Evolutionary conservation across 345 rosid genomes (phyloP).

Genomic region (Zanthoxylum bungeanum): DNA sequence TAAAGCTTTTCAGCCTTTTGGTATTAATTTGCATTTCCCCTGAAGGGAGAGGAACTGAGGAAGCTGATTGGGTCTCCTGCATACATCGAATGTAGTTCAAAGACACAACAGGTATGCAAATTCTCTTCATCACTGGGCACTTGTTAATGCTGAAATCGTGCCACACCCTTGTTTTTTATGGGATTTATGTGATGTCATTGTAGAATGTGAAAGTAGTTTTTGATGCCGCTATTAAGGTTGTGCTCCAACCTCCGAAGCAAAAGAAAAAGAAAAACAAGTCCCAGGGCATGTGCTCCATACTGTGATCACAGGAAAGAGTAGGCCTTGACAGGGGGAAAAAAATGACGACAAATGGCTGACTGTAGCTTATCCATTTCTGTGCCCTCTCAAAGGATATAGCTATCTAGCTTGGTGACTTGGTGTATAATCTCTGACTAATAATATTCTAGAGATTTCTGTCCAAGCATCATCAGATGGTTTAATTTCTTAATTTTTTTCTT

Average conservation of each 20-base stretch:
- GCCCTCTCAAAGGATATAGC: background rate
- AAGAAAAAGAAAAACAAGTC: constrained; percentile 82
- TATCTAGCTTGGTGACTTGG: constrained; percentile 14
- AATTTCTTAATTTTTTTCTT: constrained; percentile 12
- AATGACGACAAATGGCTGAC: background rate
- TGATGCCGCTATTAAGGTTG: constrained; percentile 81
- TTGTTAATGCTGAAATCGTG: background rate
- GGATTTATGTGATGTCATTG: constrained; percentile 4
- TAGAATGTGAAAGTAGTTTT: constrained; percentile 89
- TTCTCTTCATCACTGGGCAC: background rate
- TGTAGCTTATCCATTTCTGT: background rate
- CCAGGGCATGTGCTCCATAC: constrained; percentile 57
- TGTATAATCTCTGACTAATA: constrained; percentile 37
- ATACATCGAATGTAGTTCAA: constrained; percentile 91
- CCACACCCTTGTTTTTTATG: background rate
- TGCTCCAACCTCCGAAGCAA: constrained; percentile 82
- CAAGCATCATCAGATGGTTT: constrained; percentile 22
- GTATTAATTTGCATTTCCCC: constrained; percentile 4
- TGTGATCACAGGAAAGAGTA: constrained; percentile 39
- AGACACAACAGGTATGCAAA: constrained; percentile 74
- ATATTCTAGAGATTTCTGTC: constrained; percentile 25
- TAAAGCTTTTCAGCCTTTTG: background rate
- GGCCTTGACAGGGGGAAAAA: constrained; percentile 15
- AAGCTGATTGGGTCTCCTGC: constrained; percentile 82
- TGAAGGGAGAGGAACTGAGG: constrained; percentile 92